Evolutionary conservation across 768 basidiomycete species (phyloP).

Genomic region (Mycena galericulata): DNA sequence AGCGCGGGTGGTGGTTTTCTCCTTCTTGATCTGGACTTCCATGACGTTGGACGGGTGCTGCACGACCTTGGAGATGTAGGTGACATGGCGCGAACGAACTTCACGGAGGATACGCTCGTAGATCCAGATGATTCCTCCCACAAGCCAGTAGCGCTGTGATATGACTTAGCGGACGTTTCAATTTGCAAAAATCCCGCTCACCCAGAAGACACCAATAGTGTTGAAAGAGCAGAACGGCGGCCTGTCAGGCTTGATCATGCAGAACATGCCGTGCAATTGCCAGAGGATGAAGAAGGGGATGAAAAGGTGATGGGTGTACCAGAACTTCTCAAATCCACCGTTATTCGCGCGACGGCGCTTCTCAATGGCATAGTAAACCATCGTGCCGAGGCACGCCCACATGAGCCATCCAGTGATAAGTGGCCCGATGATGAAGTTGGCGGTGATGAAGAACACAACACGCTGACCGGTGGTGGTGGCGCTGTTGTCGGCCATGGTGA

Average conservation of each 20-base stretch:
- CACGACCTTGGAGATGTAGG: slow-evolving; percentile 94
- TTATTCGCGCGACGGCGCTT: slow-evolving; percentile 76
- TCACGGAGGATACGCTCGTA: slow-evolving; percentile 92
- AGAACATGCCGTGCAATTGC: slow-evolving; percentile 98
- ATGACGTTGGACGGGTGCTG: slow-evolving; percentile 95
- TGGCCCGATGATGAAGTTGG: slow-evolving; percentile 89
- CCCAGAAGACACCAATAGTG: slow-evolving; percentile 96
- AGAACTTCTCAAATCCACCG: slow-evolving; percentile 83
- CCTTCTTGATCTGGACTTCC: slow-evolving; percentile 98
- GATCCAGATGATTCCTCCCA: slow-evolving; percentile 89
- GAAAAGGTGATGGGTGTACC: slow-evolving; percentile 92
- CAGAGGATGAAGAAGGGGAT: slow-evolving; percentile 93
- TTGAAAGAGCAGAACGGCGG: slow-evolving; percentile 90
- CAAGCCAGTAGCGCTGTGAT: slow-evolving; percentile 86
- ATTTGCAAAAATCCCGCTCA: slow-evolving; percentile 50
- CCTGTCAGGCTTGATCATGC: slow-evolving; percentile 94
- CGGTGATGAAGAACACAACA: slow-evolving; percentile 74
- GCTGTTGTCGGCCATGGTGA: slow-evolving; percentile 67
- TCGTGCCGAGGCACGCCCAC: slow-evolving; percentile 75
- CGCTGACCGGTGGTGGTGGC: slow-evolving; percentile 67
- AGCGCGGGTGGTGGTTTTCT: slow-evolving; percentile 84
- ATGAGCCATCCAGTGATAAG: slow-evolving; percentile 91
- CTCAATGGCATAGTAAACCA: slow-evolving; percentile 91
- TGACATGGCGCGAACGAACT: slow-evolving; percentile 89
- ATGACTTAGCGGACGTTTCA: slow-evolving; percentile 14